Base-by-base conservation (phyloP, 139 green algal genomes). In the Chlamydomonas schloesseri region DNA sequence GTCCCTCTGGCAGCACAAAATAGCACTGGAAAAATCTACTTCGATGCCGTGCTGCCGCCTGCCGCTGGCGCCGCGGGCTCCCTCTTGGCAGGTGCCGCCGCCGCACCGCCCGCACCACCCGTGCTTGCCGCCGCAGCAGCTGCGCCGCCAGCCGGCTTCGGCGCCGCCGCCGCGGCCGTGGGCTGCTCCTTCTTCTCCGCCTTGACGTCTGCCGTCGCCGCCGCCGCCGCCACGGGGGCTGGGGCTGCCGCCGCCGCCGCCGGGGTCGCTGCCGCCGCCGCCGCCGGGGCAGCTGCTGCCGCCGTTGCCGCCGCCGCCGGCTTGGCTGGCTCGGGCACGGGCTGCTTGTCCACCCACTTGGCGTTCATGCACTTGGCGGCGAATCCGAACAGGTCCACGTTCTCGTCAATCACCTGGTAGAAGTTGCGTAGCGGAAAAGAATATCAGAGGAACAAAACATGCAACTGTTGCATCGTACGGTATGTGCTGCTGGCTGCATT, bases 381-480 rank as follows among this genome's bases (percentile, higher is more conserved):
- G 71, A 91, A 91, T 21, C 79, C 85, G 53, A 86, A 80, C 47
- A 88, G 31, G 69, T 97, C 94, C 9, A 89, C 86, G 1, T 76
- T 70, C 86, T 97, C 94, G 37, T 95, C 84, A 58, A 98, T 96
- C 60, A 98, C 83, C 77, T 84, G 60, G 9, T 18, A 15, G n/a
- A n/a, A n/a, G n/a, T n/a, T n/a, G n/a, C n/a, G n/a, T n/a, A n/a
- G n/a, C n/a, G n/a, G n/a, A n/a, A n/a, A n/a, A n/a, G n/a, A n/a
- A n/a, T n/a, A n/a, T n/a, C n/a, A n/a, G n/a, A n/a, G n/a, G n/a
- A n/a, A n/a, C n/a, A n/a, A n/a, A n/a, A n/a, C n/a, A n/a, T n/a
- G n/a, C n/a, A n/a, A n/a, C n/a, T n/a, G n/a, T n/a, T n/a, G n/a
- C n/a, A n/a, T n/a, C n/a, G n/a, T n/a, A n/a, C n/a, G n/a, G n/a